Evolutionary conservation across 345 rosid genomes (phyloP), one percentile per base, ranked within the genome.

Genomic region (Aurinia saxatilis): DNA sequence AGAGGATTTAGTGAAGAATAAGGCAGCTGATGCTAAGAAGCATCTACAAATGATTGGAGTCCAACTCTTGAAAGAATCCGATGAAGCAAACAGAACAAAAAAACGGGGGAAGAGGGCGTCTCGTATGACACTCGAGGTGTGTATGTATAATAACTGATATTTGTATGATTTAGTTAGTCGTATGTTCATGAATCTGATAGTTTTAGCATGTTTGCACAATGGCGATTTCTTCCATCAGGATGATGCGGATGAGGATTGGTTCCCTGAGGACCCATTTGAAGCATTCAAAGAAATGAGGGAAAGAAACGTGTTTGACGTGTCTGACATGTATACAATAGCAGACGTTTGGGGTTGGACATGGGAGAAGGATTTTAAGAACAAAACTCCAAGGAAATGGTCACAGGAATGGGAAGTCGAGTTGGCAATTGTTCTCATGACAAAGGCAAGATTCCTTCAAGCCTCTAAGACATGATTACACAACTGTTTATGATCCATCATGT

Each of bases 301-400:
- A 53, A 81, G 95, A 53, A 82, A 82, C 75, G 78, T 80, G 37
- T 92, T 86, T 63, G 87, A 85, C 44, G 91, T 80, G 33, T 70
- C 82, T 37, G 96, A 92, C 60, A 92, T 92, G 95, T 92, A 89
- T 75, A 86, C 95, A 7, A 81, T 88, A 71, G 93, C 98, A 47
- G 98, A 92, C 83, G 98, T 73, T 65, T 92, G 98, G 98, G 96
- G 95, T 68, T 92, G 98, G 98, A 88, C 98, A 25, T 92, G 98
- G 98, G 98, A 92, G 73, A 84, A 59, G 67, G 84, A 89, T 41
- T 61, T 83, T 59, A 84, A 73, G 84, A 87, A 80, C 68, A 86
- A 73, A 79, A 75, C 73, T 66, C 96, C 95, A 13, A 81, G 39
- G 72, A 85, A 73, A 58, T 89, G 98, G 98, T 84, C 98, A 44